Conservation (phyloP, 225 moss, liverwort and hornwort genomes). For the Anthoceros angustus region DNA sequence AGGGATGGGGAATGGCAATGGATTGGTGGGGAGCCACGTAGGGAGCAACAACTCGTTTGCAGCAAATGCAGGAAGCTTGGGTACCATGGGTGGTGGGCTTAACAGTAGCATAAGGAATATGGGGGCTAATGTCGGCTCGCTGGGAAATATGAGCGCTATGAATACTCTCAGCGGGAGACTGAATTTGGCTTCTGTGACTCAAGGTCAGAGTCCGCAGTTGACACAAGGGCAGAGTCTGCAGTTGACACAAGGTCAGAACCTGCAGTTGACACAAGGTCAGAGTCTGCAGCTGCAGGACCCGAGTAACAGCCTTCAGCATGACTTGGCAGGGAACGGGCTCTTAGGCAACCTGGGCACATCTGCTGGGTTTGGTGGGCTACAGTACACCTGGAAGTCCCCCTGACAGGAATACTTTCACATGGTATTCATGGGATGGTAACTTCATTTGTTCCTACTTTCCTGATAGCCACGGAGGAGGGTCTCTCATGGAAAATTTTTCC, state of each 20-base stretch:
- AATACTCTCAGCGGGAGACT: slow-evolving; percentile 67
- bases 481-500: background rate
- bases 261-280: slow-evolving; percentile 36
- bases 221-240: slow-evolving; percentile 43
- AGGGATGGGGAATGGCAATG: slow-evolving; percentile 35
- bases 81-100: slow-evolving; percentile 38
- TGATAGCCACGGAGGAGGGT: background rate
- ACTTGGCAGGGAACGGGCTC: slow-evolving; percentile 62
- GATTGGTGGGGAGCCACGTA: slow-evolving; percentile 36
- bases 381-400: slow-evolving; percentile 56
- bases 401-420: slow-evolving; percentile 6
- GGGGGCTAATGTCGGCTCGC: slow-evolving; percentile 32
- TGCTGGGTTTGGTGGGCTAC: slow-evolving; percentile 66
- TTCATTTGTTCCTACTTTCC: slow-evolving; percentile 2
- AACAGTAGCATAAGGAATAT: slow-evolving; percentile 43
- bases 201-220: slow-evolving; percentile 58
- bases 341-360: slow-evolving; percentile 58
- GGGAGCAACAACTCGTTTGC: slow-evolving; percentile 38
- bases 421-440: background rate
- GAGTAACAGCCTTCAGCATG: slow-evolving; percentile 56
- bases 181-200: slow-evolving; percentile 54
- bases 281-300: slow-evolving; percentile 47
- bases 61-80: slow-evolving; percentile 36
- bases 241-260: slow-evolving; percentile 36
- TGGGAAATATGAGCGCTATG: slow-evolving; percentile 48